phyloP scores from a whole-genome alignment of 805 yeast species.

The Metschnikowia lunata region DNA sequence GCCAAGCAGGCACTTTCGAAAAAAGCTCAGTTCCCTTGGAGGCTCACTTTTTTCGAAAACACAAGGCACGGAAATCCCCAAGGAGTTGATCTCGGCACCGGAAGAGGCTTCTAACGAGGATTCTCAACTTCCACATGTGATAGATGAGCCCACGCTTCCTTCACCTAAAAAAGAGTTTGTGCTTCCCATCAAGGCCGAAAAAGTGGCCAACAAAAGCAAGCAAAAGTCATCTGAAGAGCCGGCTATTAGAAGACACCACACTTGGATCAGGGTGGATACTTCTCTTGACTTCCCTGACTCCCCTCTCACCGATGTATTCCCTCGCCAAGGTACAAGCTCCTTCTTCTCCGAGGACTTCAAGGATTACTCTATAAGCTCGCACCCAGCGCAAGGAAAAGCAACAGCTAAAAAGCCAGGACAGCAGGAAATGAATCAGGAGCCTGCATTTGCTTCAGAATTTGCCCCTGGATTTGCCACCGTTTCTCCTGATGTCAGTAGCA shows the following conservation, averaged over 20 bases:
- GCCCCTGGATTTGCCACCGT: no score
- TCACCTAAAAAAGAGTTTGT: conserved; percentile 1
- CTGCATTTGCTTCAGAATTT: no score
- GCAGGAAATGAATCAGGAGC: no score
- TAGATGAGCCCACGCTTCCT: neutral
- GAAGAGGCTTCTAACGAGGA: neutral
- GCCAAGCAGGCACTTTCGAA: conserved; percentile 4
- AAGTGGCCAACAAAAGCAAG: neutral
- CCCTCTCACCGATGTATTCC: neutral
- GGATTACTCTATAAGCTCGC: no score
- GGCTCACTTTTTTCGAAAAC: conserved; percentile 4
- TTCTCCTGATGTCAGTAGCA: no score
- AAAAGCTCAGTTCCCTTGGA: conserved; percentile 5
- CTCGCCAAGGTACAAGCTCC: no score
- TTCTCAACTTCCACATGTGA: neutral
- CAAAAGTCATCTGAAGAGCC: neutral
- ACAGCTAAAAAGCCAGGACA: no score
- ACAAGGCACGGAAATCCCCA: neutral
- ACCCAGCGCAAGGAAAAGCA: no score
- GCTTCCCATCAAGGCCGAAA: neutral
- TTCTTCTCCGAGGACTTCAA: no score
- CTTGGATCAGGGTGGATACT: neutral
- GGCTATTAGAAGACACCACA: neutral
- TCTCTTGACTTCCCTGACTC: neutral
- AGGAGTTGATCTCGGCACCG: neutral